phyloP scores from a whole-genome alignment of 2,329 filamentous ascomycete genomes.

The Neofusicoccum laricinum region DNA sequence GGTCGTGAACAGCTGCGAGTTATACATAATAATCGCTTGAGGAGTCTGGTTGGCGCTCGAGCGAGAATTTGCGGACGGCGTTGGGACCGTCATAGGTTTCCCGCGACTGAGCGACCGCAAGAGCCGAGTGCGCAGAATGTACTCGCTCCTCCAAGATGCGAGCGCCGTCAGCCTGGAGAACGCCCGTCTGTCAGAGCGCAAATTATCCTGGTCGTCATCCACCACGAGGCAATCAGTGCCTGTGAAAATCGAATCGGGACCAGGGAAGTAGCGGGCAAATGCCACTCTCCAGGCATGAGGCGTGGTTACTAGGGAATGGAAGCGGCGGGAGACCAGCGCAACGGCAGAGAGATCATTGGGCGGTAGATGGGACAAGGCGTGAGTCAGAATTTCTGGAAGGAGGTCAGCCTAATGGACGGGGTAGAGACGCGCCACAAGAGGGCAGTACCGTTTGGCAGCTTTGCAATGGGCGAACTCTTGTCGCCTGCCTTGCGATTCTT shows the following conservation, averaged over 20 bases:
- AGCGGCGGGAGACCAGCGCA: constrained; percentile 81
- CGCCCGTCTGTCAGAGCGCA: constrained; percentile 70
- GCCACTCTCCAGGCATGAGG: constrained; percentile 93
- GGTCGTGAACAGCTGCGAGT: constrained; percentile 74
- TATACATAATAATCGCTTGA: constrained; percentile 78
- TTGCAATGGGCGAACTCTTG: constrained; percentile 49
- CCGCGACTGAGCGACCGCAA: constrained; percentile 78
- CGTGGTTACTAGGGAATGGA: constrained; percentile 82
- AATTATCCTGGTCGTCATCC: constrained; percentile 33
- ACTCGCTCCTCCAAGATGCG: constrained; percentile 96
- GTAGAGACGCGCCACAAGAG: not conserved
- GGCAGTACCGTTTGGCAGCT: constrained; percentile 76
- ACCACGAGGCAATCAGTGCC: constrained; percentile 44
- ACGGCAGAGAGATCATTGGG: constrained; percentile 79
- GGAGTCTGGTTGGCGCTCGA: constrained; percentile 60
- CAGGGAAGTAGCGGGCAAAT: constrained; percentile 87
- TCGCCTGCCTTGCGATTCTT: constrained; percentile 43
- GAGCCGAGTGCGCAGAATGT: constrained; percentile 81
- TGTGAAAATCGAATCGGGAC: constrained; percentile 57
- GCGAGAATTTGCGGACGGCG: constrained; percentile 26
- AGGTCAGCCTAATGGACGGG: constrained; percentile 22
- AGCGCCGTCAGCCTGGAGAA: constrained; percentile 80
- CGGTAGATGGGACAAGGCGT: constrained; percentile 85
- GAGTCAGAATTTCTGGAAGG: constrained; percentile 77
- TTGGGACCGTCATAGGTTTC: constrained; percentile 61